Conservation (phyloP, 2,329 filamentous ascomycete species). For the Zymoseptoria ardabiliae region DNA sequence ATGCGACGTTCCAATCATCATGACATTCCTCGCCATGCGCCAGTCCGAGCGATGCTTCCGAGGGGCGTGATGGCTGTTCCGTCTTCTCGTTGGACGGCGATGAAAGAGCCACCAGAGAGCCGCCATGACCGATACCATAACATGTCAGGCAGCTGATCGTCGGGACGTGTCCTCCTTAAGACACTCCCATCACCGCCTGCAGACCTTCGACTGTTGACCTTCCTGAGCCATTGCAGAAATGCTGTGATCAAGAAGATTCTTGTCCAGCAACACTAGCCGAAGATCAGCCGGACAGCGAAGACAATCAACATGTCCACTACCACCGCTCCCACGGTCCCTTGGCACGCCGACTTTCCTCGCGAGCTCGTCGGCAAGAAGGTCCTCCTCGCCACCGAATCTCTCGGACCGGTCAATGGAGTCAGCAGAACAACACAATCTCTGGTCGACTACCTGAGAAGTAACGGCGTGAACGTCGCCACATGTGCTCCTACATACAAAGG, state of each 20-base stretch:
- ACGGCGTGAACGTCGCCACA: constrained; percentile 58
- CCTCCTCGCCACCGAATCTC: constrained; percentile 62
- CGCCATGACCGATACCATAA: not conserved
- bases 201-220: not conserved
- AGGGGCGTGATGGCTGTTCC: not conserved
- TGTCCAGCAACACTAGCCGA: not conserved
- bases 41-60: not conserved
- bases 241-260: not conserved
- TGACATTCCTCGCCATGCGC: not conserved
- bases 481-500: constrained; percentile 55
- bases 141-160: not conserved
- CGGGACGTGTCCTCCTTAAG: not conserved
- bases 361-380: constrained; percentile 54
- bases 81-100: not conserved
- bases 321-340: not conserved
- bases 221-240: not conserved
- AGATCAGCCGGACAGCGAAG: not conserved
- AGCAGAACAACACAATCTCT: constrained; percentile 63
- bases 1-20: not conserved
- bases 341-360: constrained; percentile 31
- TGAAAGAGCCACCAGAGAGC: not conserved
- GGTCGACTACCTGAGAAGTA: constrained; percentile 57
- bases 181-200: not conserved
- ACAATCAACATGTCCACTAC: not conserved
- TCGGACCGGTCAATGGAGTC: constrained; percentile 67